Evolutionary conservation across 2,329 filamentous ascomycete species (phyloP).

Genomic region (Aureobasidium sp.): DNA sequence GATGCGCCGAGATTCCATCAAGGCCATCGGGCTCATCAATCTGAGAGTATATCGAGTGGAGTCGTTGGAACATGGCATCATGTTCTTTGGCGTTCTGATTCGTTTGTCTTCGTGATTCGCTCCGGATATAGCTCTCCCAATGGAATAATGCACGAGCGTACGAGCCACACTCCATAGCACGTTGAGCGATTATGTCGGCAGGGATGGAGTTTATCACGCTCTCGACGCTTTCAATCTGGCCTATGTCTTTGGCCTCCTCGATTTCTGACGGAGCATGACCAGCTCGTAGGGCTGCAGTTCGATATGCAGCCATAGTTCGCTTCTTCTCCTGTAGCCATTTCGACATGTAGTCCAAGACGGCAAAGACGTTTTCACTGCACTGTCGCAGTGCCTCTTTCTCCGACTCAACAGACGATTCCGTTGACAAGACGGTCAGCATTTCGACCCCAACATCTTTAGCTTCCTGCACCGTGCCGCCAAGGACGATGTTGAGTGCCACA

Average conservation of each 20-base stretch:
- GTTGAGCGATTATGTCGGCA: conserved; percentile 65
- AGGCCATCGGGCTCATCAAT: conserved; percentile 97
- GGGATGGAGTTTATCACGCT: conserved; percentile 63
- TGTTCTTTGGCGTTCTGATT: conserved; percentile 46
- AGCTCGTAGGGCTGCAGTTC: conserved; percentile 37
- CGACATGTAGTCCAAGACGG: conserved; percentile 83
- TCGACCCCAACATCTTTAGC: conserved; percentile 63
- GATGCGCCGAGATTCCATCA: conserved; percentile 83
- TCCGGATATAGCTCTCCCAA: conserved; percentile 81
- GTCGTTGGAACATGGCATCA: conserved; percentile 56
- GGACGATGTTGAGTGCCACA: conserved; percentile 71
- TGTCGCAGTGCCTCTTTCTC: conserved; percentile 71
- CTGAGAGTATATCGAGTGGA: conserved; percentile 92
- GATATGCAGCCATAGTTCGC: conserved; percentile 38
- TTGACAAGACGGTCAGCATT: conserved; percentile 63
- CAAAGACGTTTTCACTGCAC: conserved; percentile 89
- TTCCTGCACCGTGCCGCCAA: conserved; percentile 62
- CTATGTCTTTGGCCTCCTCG: conserved; percentile 46
- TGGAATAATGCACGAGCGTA: conserved; percentile 90
- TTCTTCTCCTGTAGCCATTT: conserved; percentile 80
- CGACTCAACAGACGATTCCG: conserved; percentile 48
- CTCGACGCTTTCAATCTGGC: conserved; percentile 60
- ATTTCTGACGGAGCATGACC: conserved; percentile 40
- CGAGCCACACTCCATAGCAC: conserved; percentile 89
- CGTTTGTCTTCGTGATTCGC: conserved; percentile 35